Conservation (phyloP, 345 rosid species). For the Brassica rapa region DNA sequence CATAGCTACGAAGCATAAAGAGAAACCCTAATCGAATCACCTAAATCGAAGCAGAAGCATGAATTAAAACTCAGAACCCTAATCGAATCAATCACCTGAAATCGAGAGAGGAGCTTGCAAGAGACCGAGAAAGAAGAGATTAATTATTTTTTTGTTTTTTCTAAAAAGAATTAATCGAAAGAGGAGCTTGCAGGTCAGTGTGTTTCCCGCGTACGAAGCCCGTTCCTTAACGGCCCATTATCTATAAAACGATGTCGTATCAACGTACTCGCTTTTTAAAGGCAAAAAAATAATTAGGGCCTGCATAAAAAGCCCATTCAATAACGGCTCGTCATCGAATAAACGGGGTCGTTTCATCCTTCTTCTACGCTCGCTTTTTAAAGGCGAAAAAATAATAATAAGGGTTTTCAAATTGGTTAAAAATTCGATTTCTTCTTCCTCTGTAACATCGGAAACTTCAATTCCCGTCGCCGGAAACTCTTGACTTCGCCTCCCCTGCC, state of each 20-base stretch:
- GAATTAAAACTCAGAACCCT: conserved; percentile 29
- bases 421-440: conserved; percentile 11
- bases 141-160: neutral
- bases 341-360: neutral
- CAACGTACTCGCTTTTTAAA: conserved; percentile 22
- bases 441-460: conserved; percentile 20
- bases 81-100: conserved; percentile 41
- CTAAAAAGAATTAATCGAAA: neutral
- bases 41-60: conserved; percentile 11
- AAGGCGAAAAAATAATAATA: neutral
- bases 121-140: conserved; percentile 3
- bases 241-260: neutral
- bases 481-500: conserved; percentile 5
- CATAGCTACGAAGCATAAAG: neutral
- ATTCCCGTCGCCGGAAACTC: conserved; percentile 24
- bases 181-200: too few species aligned
- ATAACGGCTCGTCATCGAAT: neutral
- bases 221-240: conserved; percentile 22
- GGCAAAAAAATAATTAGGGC: neutral
- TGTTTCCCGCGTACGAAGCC: neutral
- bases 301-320: neutral
- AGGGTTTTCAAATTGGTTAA: conserved; percentile 30
- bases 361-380: neutral
- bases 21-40: neutral
- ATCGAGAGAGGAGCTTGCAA: conserved; percentile 30